Percentiles rank a stretch among this genome's conserved stretches.
Evolutionary conservation across 2,329 filamentous ascomycete genomes (phyloP).

Genomic region (Dothideomycetes sp.): DNA sequence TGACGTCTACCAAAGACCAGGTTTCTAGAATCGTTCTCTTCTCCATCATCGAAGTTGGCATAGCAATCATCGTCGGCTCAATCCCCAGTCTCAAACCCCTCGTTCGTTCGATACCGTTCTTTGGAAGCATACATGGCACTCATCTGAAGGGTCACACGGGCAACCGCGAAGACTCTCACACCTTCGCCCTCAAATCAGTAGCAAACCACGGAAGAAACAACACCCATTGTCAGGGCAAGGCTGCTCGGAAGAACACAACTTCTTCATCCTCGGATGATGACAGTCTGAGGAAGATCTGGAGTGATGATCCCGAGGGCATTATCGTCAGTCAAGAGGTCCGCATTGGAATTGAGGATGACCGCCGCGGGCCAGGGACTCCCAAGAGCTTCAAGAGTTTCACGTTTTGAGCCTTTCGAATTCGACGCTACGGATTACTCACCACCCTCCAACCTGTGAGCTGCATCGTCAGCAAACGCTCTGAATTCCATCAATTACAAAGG

Average conservation of each 20-base stretch:
- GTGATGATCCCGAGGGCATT: neutral
- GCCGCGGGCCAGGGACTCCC: neutral
- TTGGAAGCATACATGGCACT: neutral
- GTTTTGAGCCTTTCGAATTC: too few relatives aligned
- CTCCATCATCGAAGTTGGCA: conserved; percentile 9
- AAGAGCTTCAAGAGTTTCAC: conserved; percentile 8
- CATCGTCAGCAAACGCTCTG: too few relatives aligned
- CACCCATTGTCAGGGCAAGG: neutral
- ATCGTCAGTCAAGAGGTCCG: conserved; percentile 1
- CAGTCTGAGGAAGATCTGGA: neutral
- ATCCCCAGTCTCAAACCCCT: conserved; percentile 10
- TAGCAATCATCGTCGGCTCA: conserved; percentile 11
- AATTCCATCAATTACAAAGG: too few relatives aligned
- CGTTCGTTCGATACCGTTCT: neutral
- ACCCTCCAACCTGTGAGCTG: too few relatives aligned
- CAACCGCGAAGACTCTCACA: neutral
- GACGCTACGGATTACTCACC: too few relatives aligned
- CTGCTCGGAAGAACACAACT: neutral
- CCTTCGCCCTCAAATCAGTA: neutral
- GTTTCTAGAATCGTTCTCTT: conserved; percentile 5
- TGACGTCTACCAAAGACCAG: neutral
- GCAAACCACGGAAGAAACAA: neutral
- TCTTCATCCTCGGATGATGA: neutral
- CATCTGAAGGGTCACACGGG: neutral
- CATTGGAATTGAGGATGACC: neutral